Conservation (phyloP, 805 yeast species). For the Debaryomyces tyrocola region DNA sequence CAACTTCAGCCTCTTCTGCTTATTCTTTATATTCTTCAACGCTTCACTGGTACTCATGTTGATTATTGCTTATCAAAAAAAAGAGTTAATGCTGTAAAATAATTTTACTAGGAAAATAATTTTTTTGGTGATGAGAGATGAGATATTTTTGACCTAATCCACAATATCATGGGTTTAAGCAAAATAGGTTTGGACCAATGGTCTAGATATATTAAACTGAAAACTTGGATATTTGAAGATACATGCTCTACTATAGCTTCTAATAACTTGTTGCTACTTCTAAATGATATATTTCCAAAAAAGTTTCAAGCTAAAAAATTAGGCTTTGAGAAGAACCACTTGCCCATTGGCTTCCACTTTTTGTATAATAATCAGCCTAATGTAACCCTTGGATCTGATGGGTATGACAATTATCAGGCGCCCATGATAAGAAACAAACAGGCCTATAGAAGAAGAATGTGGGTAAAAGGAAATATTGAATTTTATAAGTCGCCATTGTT, state of each 20-base stretch:
- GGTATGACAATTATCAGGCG: slow-evolving; percentile 78
- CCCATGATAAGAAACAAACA: slow-evolving; percentile 39
- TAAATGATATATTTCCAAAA: slow-evolving; percentile 12
- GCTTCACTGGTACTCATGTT: slow-evolving; percentile 28
- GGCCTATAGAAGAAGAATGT: slow-evolving; percentile 62
- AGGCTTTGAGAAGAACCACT: background rate
- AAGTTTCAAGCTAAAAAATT: background rate
- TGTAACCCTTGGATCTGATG: slow-evolving; percentile 58
- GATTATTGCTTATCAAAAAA: background rate
- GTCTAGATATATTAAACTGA: slow-evolving; percentile 15
- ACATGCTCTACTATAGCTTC: slow-evolving; percentile 18
- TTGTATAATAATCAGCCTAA: slow-evolving; percentile 64
- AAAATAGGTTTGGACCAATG: slow-evolving; percentile 12
- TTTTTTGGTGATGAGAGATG: slow-evolving; percentile 3
- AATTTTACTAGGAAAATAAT: background rate
- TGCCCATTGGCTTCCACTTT: slow-evolving; percentile 61
- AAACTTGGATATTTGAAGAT: slow-evolving; percentile 21
- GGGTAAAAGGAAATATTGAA: slow-evolving; percentile 71
- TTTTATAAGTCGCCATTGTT: slow-evolving; percentile 28
- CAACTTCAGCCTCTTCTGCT: slow-evolving; percentile 75
- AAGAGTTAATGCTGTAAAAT: background rate
- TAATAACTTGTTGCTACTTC: slow-evolving; percentile 15
- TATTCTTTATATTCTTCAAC: slow-evolving; percentile 60
- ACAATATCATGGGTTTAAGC: background rate
- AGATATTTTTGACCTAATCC: background rate